Base-by-base conservation (phyloP, 768 basidiomycete genomes). In the Mycena filopes region DNA sequence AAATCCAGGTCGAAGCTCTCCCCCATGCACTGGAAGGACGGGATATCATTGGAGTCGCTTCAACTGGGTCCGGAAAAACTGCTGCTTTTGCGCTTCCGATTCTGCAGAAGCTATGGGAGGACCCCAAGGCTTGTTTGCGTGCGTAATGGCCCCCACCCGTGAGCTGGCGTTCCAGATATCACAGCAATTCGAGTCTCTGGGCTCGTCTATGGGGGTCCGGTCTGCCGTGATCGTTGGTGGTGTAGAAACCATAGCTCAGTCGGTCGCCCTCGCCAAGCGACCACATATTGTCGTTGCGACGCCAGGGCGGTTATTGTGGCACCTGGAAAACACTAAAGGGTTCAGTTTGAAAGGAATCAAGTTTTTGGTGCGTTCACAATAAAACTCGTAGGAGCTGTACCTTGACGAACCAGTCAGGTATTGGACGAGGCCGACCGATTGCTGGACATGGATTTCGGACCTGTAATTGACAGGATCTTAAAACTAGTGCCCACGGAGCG, bases 31-130 rank as follows among this genome's bases (percentile, higher is more conserved):
- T 99, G 8, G 84, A 93, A 75, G 96, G 96, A 0, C 88, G 91
- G 72, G 98, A 99, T 80, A 94, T 99, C 70, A 99, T 99, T 63
- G 98, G 98, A 21, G 92, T 99, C n/a, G 98, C 98, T 33, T 90
- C 94, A 69, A 99, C 98, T 12, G 98, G 98, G 31, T 95, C 94
- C 15, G 98, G 97, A 70, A 99, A 99, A 82, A 99, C 98, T 0
- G 97, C 96, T 18, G 96, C 98, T 23, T 99, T 99, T 78, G 95
- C 94, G 26, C 80, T 99, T 7, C 98, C 98, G 2, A 97, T 99
- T 63, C 80, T 99, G 38, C 98, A 99, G 78, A 94, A 94, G 70
- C 79, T 99, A 77, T 99, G 96, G 96, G 93, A 96, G 51, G 93
- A 96, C 31, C 98, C 98, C 48, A 91, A 91, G 73, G 95, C 23